A percentile compares a stretch with the other conserved stretches of the same genome.
These are phyloP conservation scores for Viola pubescens DNA, from an alignment of 441 rosid species.

Conservation along the genomic window DNA sequence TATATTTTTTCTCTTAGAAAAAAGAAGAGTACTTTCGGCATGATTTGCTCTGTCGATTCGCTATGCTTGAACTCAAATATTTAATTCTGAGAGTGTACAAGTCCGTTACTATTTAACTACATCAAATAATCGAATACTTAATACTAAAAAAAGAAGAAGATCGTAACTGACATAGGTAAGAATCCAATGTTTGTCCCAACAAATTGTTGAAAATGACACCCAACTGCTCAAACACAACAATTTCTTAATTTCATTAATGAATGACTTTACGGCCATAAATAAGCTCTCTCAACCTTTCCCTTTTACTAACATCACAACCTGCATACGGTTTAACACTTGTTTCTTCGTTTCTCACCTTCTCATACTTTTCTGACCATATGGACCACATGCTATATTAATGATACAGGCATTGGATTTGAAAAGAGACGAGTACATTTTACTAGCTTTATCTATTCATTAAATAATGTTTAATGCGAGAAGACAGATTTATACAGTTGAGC, in stretches of 20 bases:
- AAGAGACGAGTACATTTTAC: no score
- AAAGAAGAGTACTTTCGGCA: no score
- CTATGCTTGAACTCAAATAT: no score
- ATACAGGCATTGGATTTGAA: not conserved
- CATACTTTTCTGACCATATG: conserved; percentile 7
- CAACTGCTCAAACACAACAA: conserved; percentile 19
- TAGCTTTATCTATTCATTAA: no score
- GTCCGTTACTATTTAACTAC: not conserved
- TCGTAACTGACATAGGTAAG: conserved; percentile 6
- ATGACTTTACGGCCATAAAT: no score
- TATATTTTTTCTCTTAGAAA: no score
- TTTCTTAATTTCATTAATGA: conserved; percentile 11
- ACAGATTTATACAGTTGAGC: no score
- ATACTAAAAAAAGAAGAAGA: not conserved
- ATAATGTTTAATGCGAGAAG: no score
- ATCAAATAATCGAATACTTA: conserved; percentile 9
- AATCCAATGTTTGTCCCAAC: conserved; percentile 30
- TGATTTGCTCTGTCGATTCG: no score
- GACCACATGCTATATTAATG: conserved; percentile 28
- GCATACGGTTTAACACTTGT: not conserved
- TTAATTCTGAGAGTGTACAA: no score
- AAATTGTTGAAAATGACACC: conserved; percentile 24
- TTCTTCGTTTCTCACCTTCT: conserved; percentile 19
- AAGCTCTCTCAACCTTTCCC: not conserved
- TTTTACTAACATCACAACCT: not conserved